Conservation (phyloP, 2,329 filamentous ascomycete species). For the Ophiocordyceps camponoti-floridani region DNA sequence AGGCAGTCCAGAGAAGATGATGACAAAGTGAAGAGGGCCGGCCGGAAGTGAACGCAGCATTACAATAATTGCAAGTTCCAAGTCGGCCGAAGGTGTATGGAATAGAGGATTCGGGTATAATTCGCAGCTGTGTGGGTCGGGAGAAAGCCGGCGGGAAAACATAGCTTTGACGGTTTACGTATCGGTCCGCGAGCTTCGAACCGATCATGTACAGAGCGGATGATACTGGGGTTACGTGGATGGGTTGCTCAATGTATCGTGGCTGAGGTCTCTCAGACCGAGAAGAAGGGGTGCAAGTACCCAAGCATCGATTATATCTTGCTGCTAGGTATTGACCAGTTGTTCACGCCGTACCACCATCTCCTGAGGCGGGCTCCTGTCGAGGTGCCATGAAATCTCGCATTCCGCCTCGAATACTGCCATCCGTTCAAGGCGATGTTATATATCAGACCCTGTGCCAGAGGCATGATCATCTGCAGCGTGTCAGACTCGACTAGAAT, state of each 20-base stretch:
- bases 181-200: neutral
- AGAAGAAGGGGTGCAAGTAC: neutral
- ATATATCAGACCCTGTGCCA: slow-evolving; percentile 79
- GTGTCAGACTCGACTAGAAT: slow-evolving; percentile 1
- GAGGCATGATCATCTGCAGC: slow-evolving; percentile 59
- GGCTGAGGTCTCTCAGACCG: neutral
- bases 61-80: neutral
- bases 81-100: neutral
- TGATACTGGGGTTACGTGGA: neutral
- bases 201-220: neutral
- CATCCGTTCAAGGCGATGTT: slow-evolving; percentile 72
- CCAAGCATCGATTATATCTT: slow-evolving; percentile 5
- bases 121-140: neutral
- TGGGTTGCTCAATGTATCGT: neutral
- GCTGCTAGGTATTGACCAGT: slow-evolving; percentile 59
- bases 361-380: slow-evolving; percentile 61
- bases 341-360: slow-evolving; percentile 94
- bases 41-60: neutral
- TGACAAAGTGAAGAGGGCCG: neutral
- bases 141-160: neutral
- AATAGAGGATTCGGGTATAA: slow-evolving; percentile 1
- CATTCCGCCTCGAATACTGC: slow-evolving; percentile 73
- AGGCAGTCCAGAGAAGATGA: slow-evolving; percentile 32
- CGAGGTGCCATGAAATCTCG: slow-evolving; percentile 57
- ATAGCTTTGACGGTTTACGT: neutral